Evolutionary conservation across 495 filamentous ascomycete species (phyloP).

Genomic region (Neurospora sp.): DNA sequence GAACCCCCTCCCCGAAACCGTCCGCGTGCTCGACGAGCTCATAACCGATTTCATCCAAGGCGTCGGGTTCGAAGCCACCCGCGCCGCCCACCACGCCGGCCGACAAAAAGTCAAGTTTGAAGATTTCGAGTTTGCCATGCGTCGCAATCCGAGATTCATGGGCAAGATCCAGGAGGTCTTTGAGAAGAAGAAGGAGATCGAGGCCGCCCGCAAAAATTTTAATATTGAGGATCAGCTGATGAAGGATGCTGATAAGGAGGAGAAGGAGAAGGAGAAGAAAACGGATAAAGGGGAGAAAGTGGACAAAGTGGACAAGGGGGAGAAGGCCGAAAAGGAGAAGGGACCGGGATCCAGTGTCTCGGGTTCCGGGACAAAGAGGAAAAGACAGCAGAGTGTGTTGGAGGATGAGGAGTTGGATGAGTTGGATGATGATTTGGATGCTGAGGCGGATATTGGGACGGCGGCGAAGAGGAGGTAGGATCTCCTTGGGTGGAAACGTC

Average conservation of each 20-base stretch:
- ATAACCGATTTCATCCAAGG: constrained; percentile 85
- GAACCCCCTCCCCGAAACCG: constrained; percentile 66
- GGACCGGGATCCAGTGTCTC: neutral
- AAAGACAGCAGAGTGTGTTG: constrained; percentile 8
- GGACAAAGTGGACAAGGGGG: neutral
- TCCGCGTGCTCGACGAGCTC: constrained; percentile 85
- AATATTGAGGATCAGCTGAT: constrained; percentile 32
- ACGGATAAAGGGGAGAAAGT: too few relatives aligned
- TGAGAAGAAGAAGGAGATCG: constrained; percentile 68
- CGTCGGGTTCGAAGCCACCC: constrained; percentile 77
- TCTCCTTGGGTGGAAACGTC: neutral
- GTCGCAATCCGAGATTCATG: constrained; percentile 72
- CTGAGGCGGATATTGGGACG: constrained; percentile 17
- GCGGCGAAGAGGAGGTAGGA: constrained; percentile 11
- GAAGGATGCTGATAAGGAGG: constrained; percentile 31
- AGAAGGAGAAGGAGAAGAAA: constrained; percentile 21
- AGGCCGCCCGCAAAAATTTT: constrained; percentile 62
- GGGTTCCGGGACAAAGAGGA: neutral
- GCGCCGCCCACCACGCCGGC: constrained; percentile 67
- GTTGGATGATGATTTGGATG: constrained; percentile 23
- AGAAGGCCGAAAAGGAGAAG: neutral
- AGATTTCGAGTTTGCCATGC: constrained; percentile 88
- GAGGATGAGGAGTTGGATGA: constrained; percentile 30
- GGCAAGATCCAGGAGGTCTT: constrained; percentile 84
- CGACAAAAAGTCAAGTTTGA: constrained; percentile 96